phyloP scores from a whole-genome alignment of 768 basidiomycete species.

The Tylopilus sp. region DNA sequence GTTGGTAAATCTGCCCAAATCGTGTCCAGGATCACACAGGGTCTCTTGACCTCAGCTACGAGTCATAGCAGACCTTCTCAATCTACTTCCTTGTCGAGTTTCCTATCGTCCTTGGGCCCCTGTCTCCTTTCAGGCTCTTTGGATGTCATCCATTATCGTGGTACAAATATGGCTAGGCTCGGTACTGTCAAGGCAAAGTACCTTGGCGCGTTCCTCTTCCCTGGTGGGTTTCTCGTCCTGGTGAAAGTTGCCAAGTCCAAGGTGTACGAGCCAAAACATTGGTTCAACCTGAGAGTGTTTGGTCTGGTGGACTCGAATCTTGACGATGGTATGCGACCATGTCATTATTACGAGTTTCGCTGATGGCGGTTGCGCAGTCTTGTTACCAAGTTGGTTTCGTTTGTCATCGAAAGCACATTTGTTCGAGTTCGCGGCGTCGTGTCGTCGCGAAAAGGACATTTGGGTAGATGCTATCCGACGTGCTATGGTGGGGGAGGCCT shows the following conservation, averaged over 20 bases:
- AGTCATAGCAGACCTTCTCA: constrained; percentile 30
- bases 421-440: constrained; percentile 85
- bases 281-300: constrained; percentile 77
- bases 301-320: constrained; percentile 65
- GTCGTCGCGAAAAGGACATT: constrained; percentile 77
- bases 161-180: constrained; percentile 39
- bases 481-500: constrained; percentile 39
- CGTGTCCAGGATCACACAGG: constrained; percentile 56
- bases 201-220: constrained; percentile 85
- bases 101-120: constrained; percentile 71
- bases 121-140: constrained; percentile 82
- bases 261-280: constrained; percentile 83
- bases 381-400: constrained; percentile 80
- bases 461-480: constrained; percentile 74
- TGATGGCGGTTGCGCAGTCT: constrained; percentile 42
- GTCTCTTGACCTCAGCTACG: constrained; percentile 27
- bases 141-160: constrained; percentile 76
- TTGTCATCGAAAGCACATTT: constrained; percentile 64
- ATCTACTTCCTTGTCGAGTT: constrained; percentile 46
- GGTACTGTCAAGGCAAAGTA: constrained; percentile 76
- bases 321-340: constrained; percentile 66
- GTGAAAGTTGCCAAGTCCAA: constrained; percentile 81
- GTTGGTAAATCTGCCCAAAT: constrained; percentile 66
- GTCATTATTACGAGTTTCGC: neutral
- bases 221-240: constrained; percentile 80